Base-by-base conservation (phyloP, 2,329 filamentous ascomycete species). In the Colletotrichum sp. region DNA sequence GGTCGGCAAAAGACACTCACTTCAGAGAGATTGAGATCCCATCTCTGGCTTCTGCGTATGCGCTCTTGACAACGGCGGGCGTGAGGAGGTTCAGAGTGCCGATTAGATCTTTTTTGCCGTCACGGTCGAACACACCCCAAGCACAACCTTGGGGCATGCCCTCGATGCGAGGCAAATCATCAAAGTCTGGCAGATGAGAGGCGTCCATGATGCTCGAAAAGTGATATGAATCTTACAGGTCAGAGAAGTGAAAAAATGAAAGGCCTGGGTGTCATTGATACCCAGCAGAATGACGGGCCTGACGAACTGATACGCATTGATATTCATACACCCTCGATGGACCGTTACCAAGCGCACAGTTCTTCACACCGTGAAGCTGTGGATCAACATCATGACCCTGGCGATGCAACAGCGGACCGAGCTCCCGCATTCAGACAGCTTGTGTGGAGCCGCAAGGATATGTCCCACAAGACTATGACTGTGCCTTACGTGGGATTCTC, bases 71-170 rank as follows among this genome's bases (percentile, higher is more conserved):
- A 4, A 89, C 84, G 1, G 85, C 81, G 0, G 87, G 85, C 0
- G 89, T 91, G 5, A 91, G 82, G 8, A 90, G 85, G 79, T 91
- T 91, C 26, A 91, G 81, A 0, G 89, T 90, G 5, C 89, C 89
- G 9, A 88, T 79, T 28, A 87, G 78, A 63, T 91, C 89, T 57
- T 89, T 89, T 71, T 87, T 81, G 15, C 87, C 88, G 72, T 87
- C 84, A 69, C 86, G 86, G 81, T 90, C 88, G 71, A 89, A 90
- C 12, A 90, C 13, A 3, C 89, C 89, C 89, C 89, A 91, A 6
- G 87, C 87, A 69, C 87, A 90, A 7, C 88, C 87, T 64, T 87
- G 83, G 0, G 86, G 87, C 83, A 88, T 87, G 34, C 83, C 85
- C 18, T 86, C 76, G 15, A 89, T 86, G 57, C 78, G 77, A n/a